These are phyloP conservation scores for Vitis cinerea DNA, from an alignment of 164 flowering plant species.

Conservation along the genomic window DNA sequence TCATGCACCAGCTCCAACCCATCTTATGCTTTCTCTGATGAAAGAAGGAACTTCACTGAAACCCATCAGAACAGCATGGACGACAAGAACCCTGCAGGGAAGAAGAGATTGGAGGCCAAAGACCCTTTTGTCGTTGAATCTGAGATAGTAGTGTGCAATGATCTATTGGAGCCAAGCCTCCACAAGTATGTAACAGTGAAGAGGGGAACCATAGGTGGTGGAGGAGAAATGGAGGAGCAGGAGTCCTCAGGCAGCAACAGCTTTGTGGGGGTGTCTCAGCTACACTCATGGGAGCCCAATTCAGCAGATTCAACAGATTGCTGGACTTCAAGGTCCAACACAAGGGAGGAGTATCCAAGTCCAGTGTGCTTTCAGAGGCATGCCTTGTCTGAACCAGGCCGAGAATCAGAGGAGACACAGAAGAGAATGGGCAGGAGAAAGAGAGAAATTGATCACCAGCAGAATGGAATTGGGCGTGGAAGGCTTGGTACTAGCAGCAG, in stretches of 20 bases:
- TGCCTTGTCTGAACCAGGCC: conserved; percentile 14
- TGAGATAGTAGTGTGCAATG: conserved; percentile 43
- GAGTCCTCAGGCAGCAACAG: conserved; percentile 92
- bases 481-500: conserved; percentile 17
- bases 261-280: conserved; percentile 41
- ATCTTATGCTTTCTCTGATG: conserved; percentile 33
- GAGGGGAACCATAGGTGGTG: conserved; percentile 34
- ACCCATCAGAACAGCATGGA: conserved; percentile 16
- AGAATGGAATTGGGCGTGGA: conserved; percentile 32
- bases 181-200: conserved; percentile 87
- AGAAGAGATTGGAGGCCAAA: conserved; percentile 21
- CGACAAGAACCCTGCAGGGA: conserved; percentile 16
- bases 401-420: neutral
- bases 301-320: conserved; percentile 75
- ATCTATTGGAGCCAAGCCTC: conserved; percentile 74
- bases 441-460: conserved; percentile 23
- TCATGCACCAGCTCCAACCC: conserved; percentile 48
- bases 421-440: conserved; percentile 17
- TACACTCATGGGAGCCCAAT: conserved; percentile 61
- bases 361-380: conserved; percentile 23
- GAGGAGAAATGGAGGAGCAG: conserved; percentile 52
- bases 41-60: conserved; percentile 14
- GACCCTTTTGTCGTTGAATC: conserved; percentile 69
- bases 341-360: conserved; percentile 20
- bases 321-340: conserved; percentile 47